Evolutionary conservation across 2,329 filamentous ascomycete genomes (phyloP), one percentile per base, ranked within the genome.

Genomic region (Aspergillus versicolor): DNA sequence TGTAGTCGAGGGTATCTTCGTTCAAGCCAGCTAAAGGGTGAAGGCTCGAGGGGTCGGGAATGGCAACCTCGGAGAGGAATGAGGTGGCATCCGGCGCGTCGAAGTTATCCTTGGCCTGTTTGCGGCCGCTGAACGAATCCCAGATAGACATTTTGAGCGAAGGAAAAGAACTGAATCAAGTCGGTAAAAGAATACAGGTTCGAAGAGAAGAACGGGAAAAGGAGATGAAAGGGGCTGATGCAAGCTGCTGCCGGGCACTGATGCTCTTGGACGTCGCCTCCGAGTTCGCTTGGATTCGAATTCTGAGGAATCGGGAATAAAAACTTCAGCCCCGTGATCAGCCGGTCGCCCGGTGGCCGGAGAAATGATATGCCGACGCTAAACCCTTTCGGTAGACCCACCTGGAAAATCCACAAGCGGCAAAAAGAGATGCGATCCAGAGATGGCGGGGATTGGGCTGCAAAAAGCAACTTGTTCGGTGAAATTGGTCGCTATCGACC

Each of bases 11-110:
- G 0, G 90, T 90, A 68, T 96, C 91, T 79, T 91, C 88, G 79
- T 97, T 92, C 61, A 99, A 81, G 65, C 94, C 94, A 54, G 94
- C 92, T 56, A 99, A 87, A 45, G 95, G 94, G 75, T 99, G 94
- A 68, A 99, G 83, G 74, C 89, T 84, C 62, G 92, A 87, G 9
- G 93, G 91, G 76, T 99, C 94, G 74, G 92, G 86, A 67, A 94
- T 88, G 55, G 87, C 77, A 58, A 89, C 87, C 68, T 81, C 84
- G 70, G 86, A 87, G 58, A 97, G 85, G 77, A 99, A 97, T 56
- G 90, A 88, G 69, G 91, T 88, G 68, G 94, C 89, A 76, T 93
- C 92, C 75, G 89, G 87, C 53, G 86, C 86, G 74, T 92, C 87
- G 76, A 91, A 92, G 64, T 82, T 75, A 54, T 81, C 75, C 57